phyloP scores from a whole-genome alignment of 2,329 filamentous ascomycete genomes.

The Tolypocladium cylindrosporum region DNA sequence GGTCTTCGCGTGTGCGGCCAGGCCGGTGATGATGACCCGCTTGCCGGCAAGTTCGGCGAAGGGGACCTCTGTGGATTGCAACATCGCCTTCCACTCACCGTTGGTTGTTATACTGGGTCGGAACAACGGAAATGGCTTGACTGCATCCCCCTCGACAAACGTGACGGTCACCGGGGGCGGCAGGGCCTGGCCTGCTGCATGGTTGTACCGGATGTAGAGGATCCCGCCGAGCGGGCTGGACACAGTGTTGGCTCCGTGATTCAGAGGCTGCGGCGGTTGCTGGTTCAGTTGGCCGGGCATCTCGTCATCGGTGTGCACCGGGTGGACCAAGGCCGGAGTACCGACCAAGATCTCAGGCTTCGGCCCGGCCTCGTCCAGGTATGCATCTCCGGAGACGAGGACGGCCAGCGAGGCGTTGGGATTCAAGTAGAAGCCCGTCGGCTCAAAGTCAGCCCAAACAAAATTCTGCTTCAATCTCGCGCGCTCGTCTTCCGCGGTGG shows the following conservation, averaged over 20 bases:
- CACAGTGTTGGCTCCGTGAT: neutral
- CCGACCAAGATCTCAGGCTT: too few relatives aligned
- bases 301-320: too few relatives aligned
- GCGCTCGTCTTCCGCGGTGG: too few relatives aligned
- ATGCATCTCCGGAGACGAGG: too few relatives aligned
- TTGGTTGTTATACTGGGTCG: constrained; percentile 1
- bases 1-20: neutral
- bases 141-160: neutral
- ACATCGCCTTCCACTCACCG: neutral
- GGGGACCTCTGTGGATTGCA: neutral
- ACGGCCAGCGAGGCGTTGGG: too few relatives aligned
- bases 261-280: neutral
- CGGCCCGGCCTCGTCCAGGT: too few relatives aligned
- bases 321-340: too few relatives aligned
- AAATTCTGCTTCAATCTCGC: too few relatives aligned
- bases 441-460: too few relatives aligned
- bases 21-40: constrained; percentile 3
- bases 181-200: neutral
- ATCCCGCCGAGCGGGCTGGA: neutral
- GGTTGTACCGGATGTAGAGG: constrained; percentile 3
- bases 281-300: too few relatives aligned
- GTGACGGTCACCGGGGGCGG: neutral
- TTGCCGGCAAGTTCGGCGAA: constrained; percentile 3
- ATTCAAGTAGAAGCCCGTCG: too few relatives aligned
- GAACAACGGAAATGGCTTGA: constrained; percentile 4